Evolutionary conservation across 352 stramenopile genomes (phyloP).

Genomic region (Globisporangium camurandrum): DNA sequence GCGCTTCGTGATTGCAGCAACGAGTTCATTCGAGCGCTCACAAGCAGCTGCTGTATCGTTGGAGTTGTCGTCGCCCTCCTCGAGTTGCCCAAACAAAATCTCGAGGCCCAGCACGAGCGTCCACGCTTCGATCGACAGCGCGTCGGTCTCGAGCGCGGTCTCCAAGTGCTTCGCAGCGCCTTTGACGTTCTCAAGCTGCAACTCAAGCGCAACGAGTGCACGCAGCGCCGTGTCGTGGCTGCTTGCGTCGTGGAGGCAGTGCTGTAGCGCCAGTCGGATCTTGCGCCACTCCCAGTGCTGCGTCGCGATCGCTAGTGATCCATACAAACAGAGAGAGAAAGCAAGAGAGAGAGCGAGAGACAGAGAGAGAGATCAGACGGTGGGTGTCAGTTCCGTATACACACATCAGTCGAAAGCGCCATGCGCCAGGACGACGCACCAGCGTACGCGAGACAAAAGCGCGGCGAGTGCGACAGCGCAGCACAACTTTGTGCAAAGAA

Average conservation of each 20-base stretch:
- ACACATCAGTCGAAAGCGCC: too few species aligned
- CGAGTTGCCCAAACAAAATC: constrained; percentile 36
- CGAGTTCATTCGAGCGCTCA: constrained; percentile 16
- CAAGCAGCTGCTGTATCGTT: constrained; percentile 9
- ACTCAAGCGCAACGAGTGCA: constrained; percentile 31
- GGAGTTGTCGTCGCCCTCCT: not conserved
- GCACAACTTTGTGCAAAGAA: constrained; percentile 29
- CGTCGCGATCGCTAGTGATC: constrained; percentile 27
- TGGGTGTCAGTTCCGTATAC: too few species aligned
- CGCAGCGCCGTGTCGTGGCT: constrained; percentile 22
- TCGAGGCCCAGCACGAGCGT: constrained; percentile 40
- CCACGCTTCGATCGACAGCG: constrained; percentile 37
- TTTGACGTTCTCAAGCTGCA: constrained; percentile 33
- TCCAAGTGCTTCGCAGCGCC: constrained; percentile 28
- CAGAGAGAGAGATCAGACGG: too few species aligned
- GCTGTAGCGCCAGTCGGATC: constrained; percentile 26
- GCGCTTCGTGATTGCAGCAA: constrained; percentile 23
- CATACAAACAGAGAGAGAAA: not conserved
- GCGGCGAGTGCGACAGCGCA: constrained; percentile 20
- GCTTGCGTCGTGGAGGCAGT: constrained; percentile 24
- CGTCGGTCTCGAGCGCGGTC: constrained; percentile 21
- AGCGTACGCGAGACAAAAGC: constrained; percentile 39
- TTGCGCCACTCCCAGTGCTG: constrained; percentile 45
- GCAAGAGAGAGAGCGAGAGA: not conserved
- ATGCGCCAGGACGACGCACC: constrained; percentile 14